phyloP scores from a whole-genome alignment of 75 land plant species.

The Selaginella tamariscina region DNA sequence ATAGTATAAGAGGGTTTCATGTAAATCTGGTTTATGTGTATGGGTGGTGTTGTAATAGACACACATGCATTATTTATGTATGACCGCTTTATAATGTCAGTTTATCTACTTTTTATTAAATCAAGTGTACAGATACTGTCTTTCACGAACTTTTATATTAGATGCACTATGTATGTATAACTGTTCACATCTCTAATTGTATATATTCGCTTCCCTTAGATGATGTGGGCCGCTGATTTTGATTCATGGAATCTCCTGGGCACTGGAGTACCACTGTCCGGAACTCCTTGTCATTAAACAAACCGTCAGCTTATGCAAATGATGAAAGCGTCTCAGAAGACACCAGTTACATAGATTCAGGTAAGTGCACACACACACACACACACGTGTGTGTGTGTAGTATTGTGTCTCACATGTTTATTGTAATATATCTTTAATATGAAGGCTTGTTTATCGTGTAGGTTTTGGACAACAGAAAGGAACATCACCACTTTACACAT shows the following conservation, averaged over 20 bases:
- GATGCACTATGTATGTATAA: too few relatives aligned
- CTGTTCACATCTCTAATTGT: background rate
- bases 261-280: constrained; percentile 44
- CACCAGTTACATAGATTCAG: background rate
- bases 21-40: too few relatives aligned
- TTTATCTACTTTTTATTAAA: background rate
- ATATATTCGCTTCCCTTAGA: constrained; percentile 34
- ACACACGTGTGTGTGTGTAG: background rate
- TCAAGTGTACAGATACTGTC: background rate
- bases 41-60: too few relatives aligned
- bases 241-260: constrained; percentile 39
- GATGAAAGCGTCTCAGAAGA: constrained; percentile 7
- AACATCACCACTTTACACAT: constrained; percentile 15
- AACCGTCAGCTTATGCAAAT: constrained; percentile 1
- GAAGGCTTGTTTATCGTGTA: too few relatives aligned
- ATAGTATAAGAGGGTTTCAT: too few relatives aligned
- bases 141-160: background rate
- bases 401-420: too few relatives aligned
- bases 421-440: too few relatives aligned
- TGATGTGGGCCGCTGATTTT: constrained; percentile 98
- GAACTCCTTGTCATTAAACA: constrained; percentile 43
- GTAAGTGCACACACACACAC: too few relatives aligned
- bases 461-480: too few relatives aligned
- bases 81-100: too few relatives aligned
- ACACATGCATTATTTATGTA: too few relatives aligned